Evolutionary conservation across 2,329 filamentous ascomycete species (phyloP), one percentile per base, ranked within the genome.

Genomic region (Talaromyces sp.): DNA sequence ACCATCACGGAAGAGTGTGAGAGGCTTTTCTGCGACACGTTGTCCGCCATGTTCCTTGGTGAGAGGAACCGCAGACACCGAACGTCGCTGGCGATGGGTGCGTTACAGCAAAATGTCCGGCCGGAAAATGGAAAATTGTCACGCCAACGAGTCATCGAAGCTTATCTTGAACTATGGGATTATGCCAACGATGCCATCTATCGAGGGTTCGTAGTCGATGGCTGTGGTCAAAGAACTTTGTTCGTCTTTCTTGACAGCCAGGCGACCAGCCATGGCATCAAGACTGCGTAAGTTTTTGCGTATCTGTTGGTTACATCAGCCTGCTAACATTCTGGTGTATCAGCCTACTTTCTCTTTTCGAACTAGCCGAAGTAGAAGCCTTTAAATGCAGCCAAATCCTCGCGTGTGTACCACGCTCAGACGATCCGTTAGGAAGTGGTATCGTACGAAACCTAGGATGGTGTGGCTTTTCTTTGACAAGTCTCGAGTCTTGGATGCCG

Each of bases 1-100:
- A 89, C 89, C 84, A 96, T 97, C 86, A 93, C 91, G 91, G 93
- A 91, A 93, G 93, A 97, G 92, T 96, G 93, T 97, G 93, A 97
- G 93, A 97, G 93, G 86, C 94, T 97, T 90, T 96, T 97, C 88
- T 97, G 93, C 84, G 92, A 94, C 90, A 90, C 89, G 86, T 91
- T 97, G 89, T 91, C 88, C 83, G 84, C 89, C 84, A 90, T 91
- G 85, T 97, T 97, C 88, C 91, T 90, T 86, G 93, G 92, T 96
- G 93, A 96, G 92, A 89, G 90, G 91, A 89, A 88, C 82, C 80
- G 83, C 85, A 86, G 82, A 79, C 82, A 83, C 84, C 85, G 88
- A 88, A 90, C 88, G 90, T 94, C 91, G 88, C 87, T 90, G 88
- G 89, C 90, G 86, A 88, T 91, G 88, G 89, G 88, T 94, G 88